A percentile compares a stretch with the other conserved stretches of the same genome.
Evolutionary conservation across 2,329 filamentous ascomycete species (phyloP).

Genomic region (Chaetothyriales sp.): DNA sequence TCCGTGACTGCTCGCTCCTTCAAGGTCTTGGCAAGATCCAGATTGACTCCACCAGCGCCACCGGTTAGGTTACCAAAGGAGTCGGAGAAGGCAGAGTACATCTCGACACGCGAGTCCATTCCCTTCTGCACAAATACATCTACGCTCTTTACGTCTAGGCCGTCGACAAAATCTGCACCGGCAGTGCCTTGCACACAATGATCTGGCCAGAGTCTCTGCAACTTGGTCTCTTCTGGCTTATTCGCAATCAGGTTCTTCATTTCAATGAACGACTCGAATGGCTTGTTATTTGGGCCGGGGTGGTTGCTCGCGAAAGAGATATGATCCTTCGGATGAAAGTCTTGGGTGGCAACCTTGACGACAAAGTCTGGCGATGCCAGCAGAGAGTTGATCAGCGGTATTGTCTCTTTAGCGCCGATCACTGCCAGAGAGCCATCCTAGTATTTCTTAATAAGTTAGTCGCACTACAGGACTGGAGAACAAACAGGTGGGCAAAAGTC

Average conservation of each 20-base stretch:
- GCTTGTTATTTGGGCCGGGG: constrained; percentile 42
- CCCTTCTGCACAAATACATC: constrained; percentile 67
- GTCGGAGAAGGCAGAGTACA: constrained; percentile 86
- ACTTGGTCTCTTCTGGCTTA: constrained; percentile 34
- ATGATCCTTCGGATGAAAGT: constrained; percentile 75
- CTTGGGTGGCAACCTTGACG: constrained; percentile 71
- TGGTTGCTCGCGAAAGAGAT: constrained; percentile 84
- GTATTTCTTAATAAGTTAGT: constrained; percentile 1
- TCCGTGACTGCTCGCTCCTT: constrained; percentile 50
- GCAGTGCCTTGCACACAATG: constrained; percentile 69
- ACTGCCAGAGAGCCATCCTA: constrained; percentile 79
- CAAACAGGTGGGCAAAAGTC: constrained; percentile 86
- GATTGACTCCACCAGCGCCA: constrained; percentile 28
- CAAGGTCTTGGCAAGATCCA: constrained; percentile 49
- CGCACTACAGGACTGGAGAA: constrained; percentile 10
- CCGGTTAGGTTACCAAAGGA: constrained; percentile 47
- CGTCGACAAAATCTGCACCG: constrained; percentile 61
- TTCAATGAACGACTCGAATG: constrained; percentile 52
- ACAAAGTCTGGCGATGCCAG: constrained; percentile 54
- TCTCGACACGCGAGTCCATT: constrained; percentile 59
- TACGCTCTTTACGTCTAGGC: constrained; percentile 49
- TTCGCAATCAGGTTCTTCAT: constrained; percentile 38
- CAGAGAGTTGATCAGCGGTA: constrained; percentile 59
- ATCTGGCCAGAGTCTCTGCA: constrained; percentile 67
- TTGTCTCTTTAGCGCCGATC: constrained; percentile 55